Percentiles rank a stretch among this genome's conserved stretches.
Evolutionary conservation across 2,329 filamentous ascomycete species (phyloP).

Genomic region (Penicillium sp.): DNA sequence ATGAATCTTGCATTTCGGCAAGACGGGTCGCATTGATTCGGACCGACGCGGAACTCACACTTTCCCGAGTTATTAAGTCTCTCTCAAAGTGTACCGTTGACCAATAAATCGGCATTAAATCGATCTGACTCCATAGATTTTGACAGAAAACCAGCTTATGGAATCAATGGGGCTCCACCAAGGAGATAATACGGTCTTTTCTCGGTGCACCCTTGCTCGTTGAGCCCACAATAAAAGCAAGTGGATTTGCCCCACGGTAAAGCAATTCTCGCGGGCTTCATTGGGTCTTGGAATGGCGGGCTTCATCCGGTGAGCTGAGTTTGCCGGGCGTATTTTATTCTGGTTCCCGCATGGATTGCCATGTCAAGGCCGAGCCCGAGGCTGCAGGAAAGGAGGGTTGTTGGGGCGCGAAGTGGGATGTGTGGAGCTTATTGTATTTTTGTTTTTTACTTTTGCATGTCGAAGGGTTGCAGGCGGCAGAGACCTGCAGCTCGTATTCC

Average conservation of each 20-base stretch:
- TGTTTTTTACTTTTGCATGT: background rate
- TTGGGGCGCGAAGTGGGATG: conserved; percentile 21
- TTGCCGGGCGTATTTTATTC: background rate
- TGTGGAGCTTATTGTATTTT: conserved; percentile 11
- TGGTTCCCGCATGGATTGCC: background rate
- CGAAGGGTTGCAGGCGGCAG: background rate
- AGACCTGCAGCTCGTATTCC: background rate
- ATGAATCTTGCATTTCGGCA: background rate
- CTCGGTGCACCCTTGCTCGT: conserved; percentile 9
- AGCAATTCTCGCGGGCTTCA: background rate
- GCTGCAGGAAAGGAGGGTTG: conserved; percentile 1
- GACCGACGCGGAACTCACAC: background rate
- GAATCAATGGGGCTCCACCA: background rate
- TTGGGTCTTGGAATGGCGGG: background rate
- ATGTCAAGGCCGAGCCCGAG: background rate
- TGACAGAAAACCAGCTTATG: background rate
- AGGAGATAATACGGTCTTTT: conserved; percentile 18
- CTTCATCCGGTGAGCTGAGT: background rate
- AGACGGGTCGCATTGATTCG: background rate
- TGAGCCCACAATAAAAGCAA: conserved; percentile 3
- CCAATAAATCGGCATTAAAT: background rate
- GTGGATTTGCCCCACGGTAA: conserved; percentile 1
- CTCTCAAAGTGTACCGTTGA: background rate
- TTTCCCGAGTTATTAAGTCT: background rate
- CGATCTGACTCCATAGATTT: background rate